phyloP scores from a whole-genome alignment of 148 eudicot genomes.

The Vaccinium vitisidaea region DNA sequence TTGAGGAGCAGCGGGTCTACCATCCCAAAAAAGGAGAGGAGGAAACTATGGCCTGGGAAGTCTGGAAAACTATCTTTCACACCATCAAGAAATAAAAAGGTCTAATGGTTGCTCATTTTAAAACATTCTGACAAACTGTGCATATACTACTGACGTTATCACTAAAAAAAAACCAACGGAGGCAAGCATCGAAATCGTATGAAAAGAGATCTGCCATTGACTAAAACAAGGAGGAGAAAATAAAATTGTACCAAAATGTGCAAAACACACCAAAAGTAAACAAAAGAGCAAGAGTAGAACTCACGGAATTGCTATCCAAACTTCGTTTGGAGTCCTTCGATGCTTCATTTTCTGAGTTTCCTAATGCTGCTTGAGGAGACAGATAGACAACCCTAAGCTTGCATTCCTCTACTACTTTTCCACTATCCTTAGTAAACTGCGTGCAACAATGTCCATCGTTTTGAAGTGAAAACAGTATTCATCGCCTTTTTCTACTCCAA shows the following conservation, averaged over 20 bases:
- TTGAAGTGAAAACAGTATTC: neutral
- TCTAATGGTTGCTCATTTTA: neutral
- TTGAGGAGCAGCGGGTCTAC: conserved; percentile 3
- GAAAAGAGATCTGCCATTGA: neutral
- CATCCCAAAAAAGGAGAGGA: neutral
- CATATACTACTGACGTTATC: neutral
- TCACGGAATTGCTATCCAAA: conserved; percentile 43
- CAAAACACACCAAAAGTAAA: neutral
- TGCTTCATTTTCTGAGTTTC: conserved; percentile 45
- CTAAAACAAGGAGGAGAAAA: conserved; percentile 3
- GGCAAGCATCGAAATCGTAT: neutral
- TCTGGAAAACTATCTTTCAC: neutral
- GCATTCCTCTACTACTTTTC: conserved; percentile 66
- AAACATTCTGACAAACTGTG: neutral
- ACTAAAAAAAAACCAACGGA: neutral
- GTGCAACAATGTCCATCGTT: conserved; percentile 17
- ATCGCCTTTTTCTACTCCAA: neutral
- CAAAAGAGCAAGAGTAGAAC: conserved; percentile 27
- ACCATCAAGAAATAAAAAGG: neutral
- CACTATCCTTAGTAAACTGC: conserved; percentile 81
- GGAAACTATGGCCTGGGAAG: neutral
- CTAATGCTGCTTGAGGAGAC: conserved; percentile 39
- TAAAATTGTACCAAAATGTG: neutral
- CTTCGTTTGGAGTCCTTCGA: conserved; percentile 32
- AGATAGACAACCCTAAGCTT: conserved; percentile 72